Percentiles rank a stretch among this genome's conserved stretches.
Evolutionary conservation across 2,329 filamentous ascomycete species (phyloP).

Genomic region (Alternaria viburni): DNA sequence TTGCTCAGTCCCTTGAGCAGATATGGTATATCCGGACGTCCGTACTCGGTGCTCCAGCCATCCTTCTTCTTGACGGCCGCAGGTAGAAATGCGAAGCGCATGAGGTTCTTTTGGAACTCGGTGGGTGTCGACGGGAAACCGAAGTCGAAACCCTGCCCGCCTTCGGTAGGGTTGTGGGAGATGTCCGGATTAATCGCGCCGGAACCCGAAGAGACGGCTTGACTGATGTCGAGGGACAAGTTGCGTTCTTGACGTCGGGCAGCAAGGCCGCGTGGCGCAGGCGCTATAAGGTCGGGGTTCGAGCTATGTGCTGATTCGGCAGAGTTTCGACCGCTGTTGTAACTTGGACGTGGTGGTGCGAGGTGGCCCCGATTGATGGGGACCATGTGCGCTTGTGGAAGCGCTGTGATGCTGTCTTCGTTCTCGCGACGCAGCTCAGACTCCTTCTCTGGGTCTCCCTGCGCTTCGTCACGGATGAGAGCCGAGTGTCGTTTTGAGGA

Average conservation of each 20-base stretch:
- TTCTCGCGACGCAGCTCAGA: constrained; percentile 80
- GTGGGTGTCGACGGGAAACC: constrained; percentile 85
- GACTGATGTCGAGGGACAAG: constrained; percentile 52
- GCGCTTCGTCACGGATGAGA: constrained; percentile 80
- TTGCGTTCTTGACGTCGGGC: constrained; percentile 52
- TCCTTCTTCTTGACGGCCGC: constrained; percentile 61
- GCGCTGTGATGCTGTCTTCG: constrained; percentile 81
- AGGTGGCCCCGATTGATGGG: constrained; percentile 52
- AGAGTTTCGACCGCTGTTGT: constrained; percentile 23
- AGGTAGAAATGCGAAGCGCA: constrained; percentile 85
- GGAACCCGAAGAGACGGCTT: constrained; percentile 41
- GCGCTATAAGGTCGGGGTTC: constrained; percentile 36
- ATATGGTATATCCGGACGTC: constrained; percentile 83
- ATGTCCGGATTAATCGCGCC: constrained; percentile 55
- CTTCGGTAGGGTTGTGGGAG: constrained; percentile 25
- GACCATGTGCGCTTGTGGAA: constrained; percentile 65
- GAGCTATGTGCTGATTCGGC: constrained; percentile 29
- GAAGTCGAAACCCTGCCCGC: constrained; percentile 52
- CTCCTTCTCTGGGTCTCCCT: constrained; percentile 78
- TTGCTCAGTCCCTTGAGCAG: constrained; percentile 84
- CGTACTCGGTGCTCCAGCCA: constrained; percentile 92
- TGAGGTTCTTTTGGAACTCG: constrained; percentile 85
- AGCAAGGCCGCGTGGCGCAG: constrained; percentile 38
- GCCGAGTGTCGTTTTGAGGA: constrained; percentile 73
- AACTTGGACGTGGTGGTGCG: constrained; percentile 29